Evolutionary conservation across 805 yeast species (phyloP).

Genomic region (Komagataella mondaviorum): DNA sequence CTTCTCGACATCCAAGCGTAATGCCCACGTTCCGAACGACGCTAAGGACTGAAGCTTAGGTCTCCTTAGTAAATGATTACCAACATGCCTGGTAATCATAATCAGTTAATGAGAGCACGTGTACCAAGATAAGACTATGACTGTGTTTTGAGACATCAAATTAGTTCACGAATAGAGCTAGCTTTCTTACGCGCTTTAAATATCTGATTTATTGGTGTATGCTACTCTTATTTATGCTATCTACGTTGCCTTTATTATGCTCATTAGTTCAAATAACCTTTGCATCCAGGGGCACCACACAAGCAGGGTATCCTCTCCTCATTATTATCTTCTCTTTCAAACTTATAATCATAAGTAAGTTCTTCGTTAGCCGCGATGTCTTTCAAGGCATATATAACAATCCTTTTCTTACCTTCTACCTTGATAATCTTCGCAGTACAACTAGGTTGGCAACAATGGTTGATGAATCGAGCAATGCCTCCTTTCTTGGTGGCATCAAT

Average conservation of each 20-base stretch:
- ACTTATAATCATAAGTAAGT: conserved; percentile 90
- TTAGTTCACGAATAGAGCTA: not conserved
- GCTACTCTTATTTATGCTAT: not conserved
- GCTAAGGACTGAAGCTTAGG: not conserved
- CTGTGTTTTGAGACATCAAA: not conserved
- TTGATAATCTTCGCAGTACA: conserved; percentile 94
- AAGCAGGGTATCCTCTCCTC: conserved; percentile 81
- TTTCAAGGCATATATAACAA: conserved; percentile 85
- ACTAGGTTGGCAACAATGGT: conserved; percentile 95
- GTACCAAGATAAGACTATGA: no score
- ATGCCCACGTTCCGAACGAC: not conserved
- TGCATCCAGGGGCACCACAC: conserved; percentile 93
- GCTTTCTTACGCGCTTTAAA: not conserved
- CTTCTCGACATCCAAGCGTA: not conserved
- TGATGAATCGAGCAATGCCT: conserved; percentile 92
- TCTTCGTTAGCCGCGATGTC: conserved; percentile 87
- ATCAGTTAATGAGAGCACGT: not conserved
- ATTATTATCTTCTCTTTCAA: conserved; percentile 82
- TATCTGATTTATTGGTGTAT: not conserved
- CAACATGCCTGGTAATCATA: not conserved
- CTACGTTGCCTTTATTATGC: not conserved
- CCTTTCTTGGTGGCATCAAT: conserved; percentile 97
- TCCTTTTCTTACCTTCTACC: conserved; percentile 87
- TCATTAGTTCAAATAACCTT: conserved; percentile 68
- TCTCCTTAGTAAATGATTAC: not conserved